Conservation (phyloP, 2,329 filamentous ascomycete species). For the Remersonia thermophila region DNA sequence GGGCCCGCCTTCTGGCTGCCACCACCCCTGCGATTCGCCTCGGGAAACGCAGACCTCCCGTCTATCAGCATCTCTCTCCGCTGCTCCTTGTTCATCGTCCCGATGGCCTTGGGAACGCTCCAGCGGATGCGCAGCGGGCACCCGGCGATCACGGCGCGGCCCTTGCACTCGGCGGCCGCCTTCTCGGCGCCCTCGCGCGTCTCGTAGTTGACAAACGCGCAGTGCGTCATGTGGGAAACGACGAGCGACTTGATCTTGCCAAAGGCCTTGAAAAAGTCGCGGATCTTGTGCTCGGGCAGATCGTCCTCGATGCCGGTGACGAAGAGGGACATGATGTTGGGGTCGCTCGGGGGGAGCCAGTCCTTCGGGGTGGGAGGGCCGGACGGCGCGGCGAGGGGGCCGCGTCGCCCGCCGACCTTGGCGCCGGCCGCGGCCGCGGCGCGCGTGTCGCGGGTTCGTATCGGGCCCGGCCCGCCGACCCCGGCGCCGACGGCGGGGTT, state of each 20-base stretch:
- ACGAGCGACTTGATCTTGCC: constrained; percentile 87
- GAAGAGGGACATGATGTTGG: constrained; percentile 83
- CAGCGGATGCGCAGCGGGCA: constrained; percentile 84
- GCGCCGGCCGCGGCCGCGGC: constrained; percentile 40
- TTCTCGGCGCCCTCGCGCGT: constrained; percentile 73
- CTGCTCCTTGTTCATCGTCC: constrained; percentile 81
- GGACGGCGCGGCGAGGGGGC: constrained; percentile 52
- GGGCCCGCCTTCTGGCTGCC: constrained; percentile 22
- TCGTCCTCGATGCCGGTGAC: constrained; percentile 94
- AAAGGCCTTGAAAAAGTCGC: constrained; percentile 78
- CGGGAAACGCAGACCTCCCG: constrained; percentile 49
- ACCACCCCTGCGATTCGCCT: constrained; percentile 28
- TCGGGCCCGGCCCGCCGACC: constrained; percentile 56
- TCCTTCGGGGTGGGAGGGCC: constrained; percentile 73
- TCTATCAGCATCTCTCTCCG: constrained; percentile 70
- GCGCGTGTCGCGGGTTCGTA: constrained; percentile 58
- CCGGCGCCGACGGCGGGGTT: constrained; percentile 43
- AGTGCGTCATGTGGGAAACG: constrained; percentile 94
- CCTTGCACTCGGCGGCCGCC: constrained; percentile 74
- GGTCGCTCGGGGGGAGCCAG: constrained; percentile 71
- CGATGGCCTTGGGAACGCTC: constrained; percentile 84
- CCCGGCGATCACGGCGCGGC: constrained; percentile 77
- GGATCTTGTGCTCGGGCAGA: constrained; percentile 79
- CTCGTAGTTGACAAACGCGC: constrained; percentile 91
- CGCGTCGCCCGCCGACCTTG: constrained; percentile 31